Conservation (phyloP, 108 stramenopile species). For the Schizochytrium sp. region DNA sequence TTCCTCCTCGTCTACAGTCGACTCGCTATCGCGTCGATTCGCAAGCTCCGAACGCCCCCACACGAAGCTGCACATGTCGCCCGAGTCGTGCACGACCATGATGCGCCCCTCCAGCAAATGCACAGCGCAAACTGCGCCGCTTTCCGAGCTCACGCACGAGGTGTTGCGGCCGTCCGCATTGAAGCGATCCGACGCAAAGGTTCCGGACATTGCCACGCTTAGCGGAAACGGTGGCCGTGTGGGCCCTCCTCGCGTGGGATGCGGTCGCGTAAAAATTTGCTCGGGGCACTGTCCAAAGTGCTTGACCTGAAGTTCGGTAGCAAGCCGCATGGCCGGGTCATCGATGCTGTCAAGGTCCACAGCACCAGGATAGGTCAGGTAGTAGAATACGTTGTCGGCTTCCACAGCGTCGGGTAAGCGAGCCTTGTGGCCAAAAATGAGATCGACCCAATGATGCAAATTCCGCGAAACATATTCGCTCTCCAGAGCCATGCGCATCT, state of each 20-base stretch:
- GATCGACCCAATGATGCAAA: slow-evolving; percentile 89
- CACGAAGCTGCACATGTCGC: background rate
- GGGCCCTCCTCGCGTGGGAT: slow-evolving; percentile 25
- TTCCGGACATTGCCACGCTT: background rate
- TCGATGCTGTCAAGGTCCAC: slow-evolving; percentile 81
- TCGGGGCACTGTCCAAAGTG: slow-evolving; percentile 57
- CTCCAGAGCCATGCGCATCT: slow-evolving; percentile 51
- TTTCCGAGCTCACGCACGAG: background rate
- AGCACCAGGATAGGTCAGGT: slow-evolving; percentile 92
- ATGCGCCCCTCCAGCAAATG: background rate
- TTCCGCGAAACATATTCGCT: slow-evolving; percentile 76
- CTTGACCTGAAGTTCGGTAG: slow-evolving; percentile 62
- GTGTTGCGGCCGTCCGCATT: background rate
- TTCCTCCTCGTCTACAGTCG: background rate
- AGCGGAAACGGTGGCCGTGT: background rate
- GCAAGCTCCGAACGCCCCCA: background rate
- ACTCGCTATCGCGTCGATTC: background rate
- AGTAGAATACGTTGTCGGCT: slow-evolving; percentile 82
- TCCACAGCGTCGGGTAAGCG: slow-evolving; percentile 71
- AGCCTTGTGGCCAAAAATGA: slow-evolving; percentile 92
- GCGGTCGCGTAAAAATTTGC: slow-evolving; percentile 43
- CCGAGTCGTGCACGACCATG: background rate
- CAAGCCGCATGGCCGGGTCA: slow-evolving; percentile 72
- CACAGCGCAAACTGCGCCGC: background rate
- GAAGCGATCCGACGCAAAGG: background rate